phyloP scores from a whole-genome alignment of 2,329 filamentous ascomycete species.

The Paramyrothecium roridum region DNA sequence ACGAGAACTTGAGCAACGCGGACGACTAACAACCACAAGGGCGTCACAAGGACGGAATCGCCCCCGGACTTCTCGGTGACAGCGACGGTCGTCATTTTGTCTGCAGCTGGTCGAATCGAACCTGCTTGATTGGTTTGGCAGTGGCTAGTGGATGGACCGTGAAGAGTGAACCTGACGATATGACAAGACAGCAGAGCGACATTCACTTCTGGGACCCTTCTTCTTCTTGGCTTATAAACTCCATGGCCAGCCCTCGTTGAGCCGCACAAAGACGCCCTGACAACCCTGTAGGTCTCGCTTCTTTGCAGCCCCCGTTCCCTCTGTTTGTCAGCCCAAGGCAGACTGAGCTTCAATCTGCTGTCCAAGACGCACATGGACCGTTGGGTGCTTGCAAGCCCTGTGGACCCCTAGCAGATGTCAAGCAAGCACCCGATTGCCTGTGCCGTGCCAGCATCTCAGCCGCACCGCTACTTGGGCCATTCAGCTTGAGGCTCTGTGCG shows the following conservation, averaged over 20 bases:
- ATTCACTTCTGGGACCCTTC: not conserved
- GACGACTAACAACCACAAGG: constrained; percentile 38
- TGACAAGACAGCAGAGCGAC: not conserved
- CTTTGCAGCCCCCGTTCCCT: not conserved
- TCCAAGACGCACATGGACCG: not conserved
- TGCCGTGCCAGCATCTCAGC: not conserved
- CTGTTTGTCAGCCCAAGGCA: constrained; percentile 16
- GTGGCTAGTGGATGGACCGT: not conserved
- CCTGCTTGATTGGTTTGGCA: not conserved
- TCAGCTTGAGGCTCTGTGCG: not conserved
- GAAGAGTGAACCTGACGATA: not conserved
- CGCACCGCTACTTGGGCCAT: not conserved
- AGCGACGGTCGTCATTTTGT: not conserved
- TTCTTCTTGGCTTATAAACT: not conserved
- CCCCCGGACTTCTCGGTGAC: not conserved
- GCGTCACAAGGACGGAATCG: constrained; percentile 34
- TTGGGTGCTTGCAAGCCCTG: no score
- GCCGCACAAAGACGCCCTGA: not conserved
- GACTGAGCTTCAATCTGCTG: constrained; percentile 8
- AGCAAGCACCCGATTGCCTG: no score
- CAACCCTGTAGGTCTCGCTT: no score
- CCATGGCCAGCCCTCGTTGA: not conserved
- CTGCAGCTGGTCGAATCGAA: not conserved
- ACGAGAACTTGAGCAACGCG: constrained; percentile 38
- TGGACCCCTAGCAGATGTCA: no score